Evolutionary conservation across 1,284 basidiomycete species (phyloP).

Genomic region (Cutaneotrichosporon curvatum): DNA sequence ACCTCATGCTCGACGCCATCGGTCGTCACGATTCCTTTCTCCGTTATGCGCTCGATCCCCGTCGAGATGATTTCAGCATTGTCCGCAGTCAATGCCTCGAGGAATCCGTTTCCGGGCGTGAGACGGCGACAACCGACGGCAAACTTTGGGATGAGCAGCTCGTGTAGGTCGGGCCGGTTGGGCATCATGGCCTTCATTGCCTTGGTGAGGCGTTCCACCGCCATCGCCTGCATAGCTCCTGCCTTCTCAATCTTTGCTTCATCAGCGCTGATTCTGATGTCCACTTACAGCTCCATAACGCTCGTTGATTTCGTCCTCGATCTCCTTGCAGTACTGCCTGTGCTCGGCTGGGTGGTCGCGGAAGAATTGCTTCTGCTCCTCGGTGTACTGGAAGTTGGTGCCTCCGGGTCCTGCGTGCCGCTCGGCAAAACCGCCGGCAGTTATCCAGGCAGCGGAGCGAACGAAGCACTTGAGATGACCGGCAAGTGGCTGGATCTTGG

Average conservation of each 20-base stretch:
- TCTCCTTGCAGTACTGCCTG: constrained; percentile 19
- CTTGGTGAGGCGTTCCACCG: too few species aligned
- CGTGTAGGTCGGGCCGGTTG: constrained; percentile 15
- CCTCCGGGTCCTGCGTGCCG: too few species aligned
- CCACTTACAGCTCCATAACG: too few species aligned
- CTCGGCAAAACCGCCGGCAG: constrained; percentile 4
- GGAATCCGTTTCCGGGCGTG: constrained; percentile 40
- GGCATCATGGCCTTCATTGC: constrained; percentile 18
- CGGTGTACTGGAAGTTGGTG: constrained; percentile 21
- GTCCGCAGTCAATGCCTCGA: constrained; percentile 30
- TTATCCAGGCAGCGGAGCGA: constrained; percentile 24
- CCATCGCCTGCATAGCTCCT: too few species aligned
- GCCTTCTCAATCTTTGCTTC: too few species aligned
- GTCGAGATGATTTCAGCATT: constrained; percentile 27
- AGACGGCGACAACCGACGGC: constrained; percentile 32
- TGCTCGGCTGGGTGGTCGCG: constrained; percentile 18
- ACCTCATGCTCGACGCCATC: constrained; percentile 20
- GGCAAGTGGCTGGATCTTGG: constrained; percentile 16
- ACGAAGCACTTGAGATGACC: constrained; percentile 26
- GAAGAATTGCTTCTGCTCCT: constrained; percentile 20
- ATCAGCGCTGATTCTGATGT: constrained; percentile 8
- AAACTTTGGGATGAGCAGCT: constrained; percentile 18
- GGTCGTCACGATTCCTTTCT: constrained; percentile 20
- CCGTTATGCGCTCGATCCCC: constrained; percentile 22
- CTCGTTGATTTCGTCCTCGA: constrained; percentile 21